Base-by-base conservation (phyloP, 805 yeast species). In the Lipomyces orientalis region DNA sequence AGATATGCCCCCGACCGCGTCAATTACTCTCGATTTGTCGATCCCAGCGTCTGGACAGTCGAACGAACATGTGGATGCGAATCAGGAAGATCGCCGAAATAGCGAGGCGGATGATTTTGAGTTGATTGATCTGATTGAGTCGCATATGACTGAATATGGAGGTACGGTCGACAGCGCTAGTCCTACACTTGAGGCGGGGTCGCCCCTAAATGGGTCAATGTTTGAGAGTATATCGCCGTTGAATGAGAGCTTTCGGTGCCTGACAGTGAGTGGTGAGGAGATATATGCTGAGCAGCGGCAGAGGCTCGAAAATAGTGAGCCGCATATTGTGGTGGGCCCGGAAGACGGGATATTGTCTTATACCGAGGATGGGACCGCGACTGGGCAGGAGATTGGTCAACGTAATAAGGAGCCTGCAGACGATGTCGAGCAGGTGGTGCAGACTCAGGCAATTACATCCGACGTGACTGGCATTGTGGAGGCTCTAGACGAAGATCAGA, bases 41-140 rank as follows among this genome's bases (percentile, higher is more conserved):
- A 16, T 25, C 22, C 34, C 31, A 16, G 34, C n/a, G 5, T 12
- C 34, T 1, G 55, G 1, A 5, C 34, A 10, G 6, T 25, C 34
- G 16, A 52, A 52, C 8, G 34, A 52, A 52, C 55, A 9, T 14
- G 22, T 25, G 16, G 35, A 31, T 0, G 55, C 4, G 8, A 31
- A 31, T 25, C 49, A 43, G 49, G 49, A 43, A 43, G 49, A 43
- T 16, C 16, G 49, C 0, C 49, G 49, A 4, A n/a, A 1, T 35
- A 31, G 35, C 33, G 67, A 55, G 12, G 60, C 37, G 54, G 68
- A 65, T 22, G 68, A 63, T 5, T 65, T 58, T 31, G 68, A 61
- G 37, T 59, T 65, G 19, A 61, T 65, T 33, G 62, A 61, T 52
- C 31, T 61, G 14, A 65, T 65, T 34, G 68, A 65, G 22, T 60